phyloP scores from a whole-genome alignment of 1,284 basidiomycete species.

The Sporisorium exsertum region DNA sequence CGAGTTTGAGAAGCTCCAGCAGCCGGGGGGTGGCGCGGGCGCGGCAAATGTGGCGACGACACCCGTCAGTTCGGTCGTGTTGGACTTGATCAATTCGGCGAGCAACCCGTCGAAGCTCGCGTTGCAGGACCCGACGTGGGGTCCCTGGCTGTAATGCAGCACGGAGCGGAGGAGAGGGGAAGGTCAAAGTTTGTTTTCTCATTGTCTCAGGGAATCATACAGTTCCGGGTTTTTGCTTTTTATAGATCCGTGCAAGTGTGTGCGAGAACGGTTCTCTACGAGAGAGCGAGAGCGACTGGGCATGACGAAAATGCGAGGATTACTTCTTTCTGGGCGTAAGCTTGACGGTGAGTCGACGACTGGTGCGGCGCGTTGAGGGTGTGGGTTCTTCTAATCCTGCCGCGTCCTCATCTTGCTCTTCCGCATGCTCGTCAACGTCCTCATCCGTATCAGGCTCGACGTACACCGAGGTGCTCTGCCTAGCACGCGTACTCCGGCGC shows the following conservation, averaged over 20 bases:
- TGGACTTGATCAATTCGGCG: constrained; percentile 80
- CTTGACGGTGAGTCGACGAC: constrained; percentile 28
- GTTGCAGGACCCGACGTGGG: constrained; percentile 70
- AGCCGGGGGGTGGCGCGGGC: neutral
- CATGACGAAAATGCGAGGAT: neutral
- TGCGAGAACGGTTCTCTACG: neutral
- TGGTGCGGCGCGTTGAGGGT: constrained; percentile 5
- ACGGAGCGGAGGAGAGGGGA: neutral
- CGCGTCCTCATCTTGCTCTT: neutral
- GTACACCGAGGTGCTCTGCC: constrained; percentile 10
- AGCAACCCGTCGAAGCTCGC: constrained; percentile 73
- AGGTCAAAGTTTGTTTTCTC: neutral
- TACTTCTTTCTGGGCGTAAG: constrained; percentile 11
- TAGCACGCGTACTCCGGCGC: constrained; percentile 14
- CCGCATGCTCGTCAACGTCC: neutral
- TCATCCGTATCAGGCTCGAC: constrained; percentile 15
- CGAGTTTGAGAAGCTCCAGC: constrained; percentile 77
- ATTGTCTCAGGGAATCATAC: neutral
- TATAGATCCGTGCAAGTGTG: neutral
- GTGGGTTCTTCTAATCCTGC: neutral
- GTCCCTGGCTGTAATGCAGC: constrained; percentile 48
- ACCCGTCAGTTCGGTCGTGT: constrained; percentile 78
- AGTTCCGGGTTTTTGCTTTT: neutral
- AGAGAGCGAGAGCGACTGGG: neutral
- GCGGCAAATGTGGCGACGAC: constrained; percentile 1